Conservation (phyloP, 163 green algal genomes). For the Chloromonas sp. region DNA sequence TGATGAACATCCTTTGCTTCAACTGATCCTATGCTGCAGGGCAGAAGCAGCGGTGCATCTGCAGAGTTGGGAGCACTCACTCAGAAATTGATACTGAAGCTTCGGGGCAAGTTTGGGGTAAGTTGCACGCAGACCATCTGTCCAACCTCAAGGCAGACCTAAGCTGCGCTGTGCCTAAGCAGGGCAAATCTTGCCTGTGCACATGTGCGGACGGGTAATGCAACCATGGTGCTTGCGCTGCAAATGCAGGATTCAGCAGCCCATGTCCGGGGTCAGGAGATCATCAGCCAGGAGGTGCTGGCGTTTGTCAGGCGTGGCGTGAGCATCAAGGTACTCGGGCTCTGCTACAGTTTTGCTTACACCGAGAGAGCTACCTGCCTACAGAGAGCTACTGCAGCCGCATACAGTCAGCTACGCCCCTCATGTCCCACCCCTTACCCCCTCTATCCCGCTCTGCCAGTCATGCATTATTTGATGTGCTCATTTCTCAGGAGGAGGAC, state of each 20-base stretch:
- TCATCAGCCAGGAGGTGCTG: conserved; percentile 36
- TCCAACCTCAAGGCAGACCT: neutral
- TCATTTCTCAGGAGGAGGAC: conserved; percentile 33
- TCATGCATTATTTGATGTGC: neutral
- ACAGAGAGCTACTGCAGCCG: neutral
- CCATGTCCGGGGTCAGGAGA: conserved; percentile 39
- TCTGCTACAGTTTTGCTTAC: neutral
- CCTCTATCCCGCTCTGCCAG: no score
- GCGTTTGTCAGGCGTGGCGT: conserved; percentile 26
- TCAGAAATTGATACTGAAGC: neutral
- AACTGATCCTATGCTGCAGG: no score
- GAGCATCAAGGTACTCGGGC: conserved; percentile 23
- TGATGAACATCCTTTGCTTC: no score
- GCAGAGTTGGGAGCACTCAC: neutral
- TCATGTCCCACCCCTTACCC: no score
- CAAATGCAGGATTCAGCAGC: conserved; percentile 24
- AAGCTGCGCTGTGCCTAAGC: neutral
- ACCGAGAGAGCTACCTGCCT: neutral
- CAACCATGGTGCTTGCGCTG: no score
- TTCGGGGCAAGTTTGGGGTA: neutral
- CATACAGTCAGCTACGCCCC: no score
- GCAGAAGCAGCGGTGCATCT: neutral
- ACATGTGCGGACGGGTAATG: no score
- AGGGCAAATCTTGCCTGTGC: no score
- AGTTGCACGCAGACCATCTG: neutral